These are phyloP conservation scores for Coemansia sp. DNA, from an alignment of 192 early-diverging fungal species.

Conservation along the genomic window DNA sequence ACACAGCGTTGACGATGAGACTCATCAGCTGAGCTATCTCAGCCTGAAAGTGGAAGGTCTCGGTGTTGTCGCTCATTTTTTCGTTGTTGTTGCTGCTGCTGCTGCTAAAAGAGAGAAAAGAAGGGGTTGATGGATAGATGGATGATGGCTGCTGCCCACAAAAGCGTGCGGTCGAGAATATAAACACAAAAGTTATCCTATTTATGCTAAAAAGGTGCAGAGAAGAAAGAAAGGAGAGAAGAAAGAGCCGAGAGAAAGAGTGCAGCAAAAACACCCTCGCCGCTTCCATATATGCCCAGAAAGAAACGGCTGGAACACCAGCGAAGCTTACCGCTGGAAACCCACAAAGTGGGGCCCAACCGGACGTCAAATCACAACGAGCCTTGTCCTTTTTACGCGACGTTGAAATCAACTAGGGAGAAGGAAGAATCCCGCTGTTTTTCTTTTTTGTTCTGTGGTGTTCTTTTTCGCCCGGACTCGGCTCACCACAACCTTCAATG, in stretches of 20 bases:
- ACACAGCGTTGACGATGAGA: slow-evolving; percentile 99
- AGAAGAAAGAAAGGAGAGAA: not conserved
- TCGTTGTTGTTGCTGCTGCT: not conserved
- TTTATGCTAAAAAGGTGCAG: not conserved
- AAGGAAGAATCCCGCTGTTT: not conserved
- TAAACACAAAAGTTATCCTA: slow-evolving; percentile 17
- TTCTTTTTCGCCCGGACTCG: not conserved
- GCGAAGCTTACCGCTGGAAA: not conserved
- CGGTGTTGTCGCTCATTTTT: slow-evolving; percentile 56
- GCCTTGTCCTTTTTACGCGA: no score
- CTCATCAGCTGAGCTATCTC: slow-evolving; percentile 99
- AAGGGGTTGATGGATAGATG: not conserved
- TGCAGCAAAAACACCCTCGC: not conserved
- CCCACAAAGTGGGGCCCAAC: not conserved
- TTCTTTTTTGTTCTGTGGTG: slow-evolving; percentile 1
- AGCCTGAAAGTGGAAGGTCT: slow-evolving; percentile 95
- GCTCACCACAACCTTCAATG: not conserved
- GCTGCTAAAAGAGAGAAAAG: not conserved
- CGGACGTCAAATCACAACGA: not conserved
- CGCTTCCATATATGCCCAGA: not conserved
- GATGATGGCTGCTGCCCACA: not conserved
- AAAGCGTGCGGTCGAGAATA: slow-evolving; percentile 12
- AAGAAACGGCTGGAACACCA: not conserved
- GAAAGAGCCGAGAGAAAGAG: not conserved
- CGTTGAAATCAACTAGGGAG: not conserved